A percentile compares a stretch with the other conserved stretches of the same genome.
Conservation (phyloP, 169 alveolate species). For the Plasmodium blacklocki region DNA sequence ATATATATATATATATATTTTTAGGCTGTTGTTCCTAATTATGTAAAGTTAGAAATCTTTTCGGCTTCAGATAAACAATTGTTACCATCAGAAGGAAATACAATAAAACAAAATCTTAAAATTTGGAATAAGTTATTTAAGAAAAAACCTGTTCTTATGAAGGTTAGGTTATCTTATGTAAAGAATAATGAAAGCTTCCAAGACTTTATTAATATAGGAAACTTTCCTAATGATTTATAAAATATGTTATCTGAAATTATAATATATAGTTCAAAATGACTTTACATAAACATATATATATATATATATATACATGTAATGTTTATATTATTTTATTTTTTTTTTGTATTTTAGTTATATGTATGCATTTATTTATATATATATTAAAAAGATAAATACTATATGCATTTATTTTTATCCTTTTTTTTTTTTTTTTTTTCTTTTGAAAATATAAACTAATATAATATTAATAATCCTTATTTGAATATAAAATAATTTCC, state of each 20-base stretch:
- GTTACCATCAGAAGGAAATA: conserved; percentile 48
- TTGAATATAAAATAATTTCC: conserved; percentile 55
- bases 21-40: conserved; percentile 75
- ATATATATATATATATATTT: neutral
- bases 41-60: conserved; percentile 66
- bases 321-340: neutral
- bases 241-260: neutral
- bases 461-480: conserved; percentile 18
- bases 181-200: conserved; percentile 52
- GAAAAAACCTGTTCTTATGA: conserved; percentile 76
- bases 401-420: neutral
- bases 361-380: too few relatives aligned
- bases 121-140: conserved; percentile 49
- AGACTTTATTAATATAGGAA: conserved; percentile 72
- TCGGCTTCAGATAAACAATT: conserved; percentile 69
- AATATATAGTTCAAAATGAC: neutral
- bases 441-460: conserved; percentile 27
- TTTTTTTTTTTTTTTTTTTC: conserved; percentile 17
- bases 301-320: neutral
- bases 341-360: neutral
- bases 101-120: conserved; percentile 54
- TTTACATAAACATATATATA: neutral
- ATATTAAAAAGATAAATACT: neutral
- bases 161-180: conserved; percentile 67
- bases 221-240: conserved; percentile 64